These are phyloP conservation scores for Candida piceae DNA, from an alignment of 805 yeast genomes.

Conservation along the genomic window DNA sequence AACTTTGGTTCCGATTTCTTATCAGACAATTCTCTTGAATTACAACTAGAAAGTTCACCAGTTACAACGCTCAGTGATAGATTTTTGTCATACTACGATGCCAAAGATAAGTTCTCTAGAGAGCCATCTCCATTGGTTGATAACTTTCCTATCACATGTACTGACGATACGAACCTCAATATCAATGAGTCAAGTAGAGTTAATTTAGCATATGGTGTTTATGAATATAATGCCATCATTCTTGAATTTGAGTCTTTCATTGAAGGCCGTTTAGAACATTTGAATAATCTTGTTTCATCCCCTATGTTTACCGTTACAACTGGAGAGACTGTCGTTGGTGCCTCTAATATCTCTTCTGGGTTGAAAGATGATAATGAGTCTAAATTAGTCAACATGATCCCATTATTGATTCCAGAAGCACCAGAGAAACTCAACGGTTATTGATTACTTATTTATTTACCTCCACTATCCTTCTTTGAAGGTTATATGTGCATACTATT, in stretches of 20 bases:
- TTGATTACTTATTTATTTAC: slow-evolving; percentile 6
- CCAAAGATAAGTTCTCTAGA: neutral
- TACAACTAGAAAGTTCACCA: neutral
- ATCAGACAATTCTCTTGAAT: neutral
- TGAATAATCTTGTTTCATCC: neutral
- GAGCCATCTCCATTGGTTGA: neutral
- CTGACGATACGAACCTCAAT: no score
- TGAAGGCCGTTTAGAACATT: slow-evolving; percentile 8
- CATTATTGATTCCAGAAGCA: slow-evolving; percentile 31
- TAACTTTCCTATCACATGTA: no score
- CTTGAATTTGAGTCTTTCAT: slow-evolving; percentile 42
- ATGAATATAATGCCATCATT: slow-evolving; percentile 46
- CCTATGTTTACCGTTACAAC: slow-evolving; percentile 6
- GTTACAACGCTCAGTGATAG: neutral
- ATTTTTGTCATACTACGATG: neutral
- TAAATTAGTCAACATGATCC: slow-evolving; percentile 20
- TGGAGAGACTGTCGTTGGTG: slow-evolving; percentile 5
- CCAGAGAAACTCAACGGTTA: slow-evolving; percentile 24
- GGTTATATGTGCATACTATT: no score
- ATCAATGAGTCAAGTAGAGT: neutral
- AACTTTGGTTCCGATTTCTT: slow-evolving; percentile 1
- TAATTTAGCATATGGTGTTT: slow-evolving; percentile 42
- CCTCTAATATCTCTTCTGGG: neutral
- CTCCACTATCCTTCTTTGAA: neutral
- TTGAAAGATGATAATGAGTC: no score